Evolutionary conservation across 441 rosid species (phyloP).

Genomic region (Syzygium malaccense): DNA sequence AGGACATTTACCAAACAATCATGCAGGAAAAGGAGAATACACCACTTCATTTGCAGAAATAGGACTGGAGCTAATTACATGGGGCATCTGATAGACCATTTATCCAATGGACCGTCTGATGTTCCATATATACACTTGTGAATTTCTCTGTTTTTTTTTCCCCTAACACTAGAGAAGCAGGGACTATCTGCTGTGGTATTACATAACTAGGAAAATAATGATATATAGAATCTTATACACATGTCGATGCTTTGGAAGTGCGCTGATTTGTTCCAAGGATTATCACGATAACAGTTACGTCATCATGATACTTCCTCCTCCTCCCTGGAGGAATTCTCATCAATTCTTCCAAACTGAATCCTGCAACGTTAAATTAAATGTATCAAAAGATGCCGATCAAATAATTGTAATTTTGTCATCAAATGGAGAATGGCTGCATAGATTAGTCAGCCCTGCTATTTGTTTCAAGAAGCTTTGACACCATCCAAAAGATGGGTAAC

Average conservation of each 20-base stretch:
- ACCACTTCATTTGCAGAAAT: background rate
- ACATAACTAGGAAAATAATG: background rate
- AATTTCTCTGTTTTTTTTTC: background rate
- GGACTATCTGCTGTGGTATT: background rate
- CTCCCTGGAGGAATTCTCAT: conserved; percentile 86
- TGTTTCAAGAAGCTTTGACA: background rate
- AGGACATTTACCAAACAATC: background rate
- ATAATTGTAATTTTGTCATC: background rate
- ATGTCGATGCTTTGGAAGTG: conserved; percentile 84
- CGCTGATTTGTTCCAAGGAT: conserved; percentile 78
- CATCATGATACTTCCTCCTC: conserved; percentile 94
- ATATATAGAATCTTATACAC: conserved; percentile 11
- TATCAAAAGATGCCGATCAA: background rate
- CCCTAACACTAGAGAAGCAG: background rate
- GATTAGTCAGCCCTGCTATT: background rate
- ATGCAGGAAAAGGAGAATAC: background rate
- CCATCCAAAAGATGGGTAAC: background rate
- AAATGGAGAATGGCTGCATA: background rate
- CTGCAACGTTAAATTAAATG: conserved; percentile 20
- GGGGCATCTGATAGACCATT: background rate
- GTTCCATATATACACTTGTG: background rate
- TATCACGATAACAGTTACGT: conserved; percentile 82
- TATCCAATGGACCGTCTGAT: background rate
- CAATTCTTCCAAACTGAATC: conserved; percentile 78
- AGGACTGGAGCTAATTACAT: background rate